phyloP scores from a whole-genome alignment of 2,329 filamentous ascomycete species.

The Exophiala viscosa region DNA sequence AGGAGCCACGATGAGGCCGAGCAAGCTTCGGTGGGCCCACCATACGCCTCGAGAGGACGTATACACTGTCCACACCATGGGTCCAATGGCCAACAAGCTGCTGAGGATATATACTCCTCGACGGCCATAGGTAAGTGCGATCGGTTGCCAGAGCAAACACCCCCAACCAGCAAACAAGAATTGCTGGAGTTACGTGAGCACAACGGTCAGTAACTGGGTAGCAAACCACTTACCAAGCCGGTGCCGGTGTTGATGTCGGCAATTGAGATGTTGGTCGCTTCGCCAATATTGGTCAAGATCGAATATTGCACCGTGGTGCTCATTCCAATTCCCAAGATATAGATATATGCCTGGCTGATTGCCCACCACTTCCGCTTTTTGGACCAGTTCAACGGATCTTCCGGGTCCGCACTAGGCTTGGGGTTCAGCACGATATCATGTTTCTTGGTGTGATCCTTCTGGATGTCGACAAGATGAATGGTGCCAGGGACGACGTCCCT shows the following conservation, averaged over 20 bases:
- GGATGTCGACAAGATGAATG: conserved; percentile 22
- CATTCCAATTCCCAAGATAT: conserved; percentile 33
- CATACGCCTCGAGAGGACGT: conserved; percentile 45
- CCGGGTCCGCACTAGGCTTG: conserved; percentile 35
- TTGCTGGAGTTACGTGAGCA: not conserved
- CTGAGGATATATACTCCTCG: conserved; percentile 28
- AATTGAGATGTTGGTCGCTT: conserved; percentile 42
- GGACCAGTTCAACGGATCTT: conserved; percentile 40
- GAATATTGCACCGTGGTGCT: conserved; percentile 33
- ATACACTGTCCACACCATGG: conserved; percentile 45
- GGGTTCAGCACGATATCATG: conserved; percentile 33
- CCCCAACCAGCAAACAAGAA: conserved; percentile 33
- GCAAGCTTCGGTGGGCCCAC: conserved; percentile 46
- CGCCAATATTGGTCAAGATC: conserved; percentile 36
- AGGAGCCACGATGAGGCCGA: conserved; percentile 47
- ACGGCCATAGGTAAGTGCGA: conserved; percentile 43
- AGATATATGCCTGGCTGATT: conserved; percentile 35
- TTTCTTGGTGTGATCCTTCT: not conserved
- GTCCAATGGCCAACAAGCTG: conserved; percentile 32
- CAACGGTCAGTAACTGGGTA: not conserved
- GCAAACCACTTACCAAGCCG: conserved; percentile 9
- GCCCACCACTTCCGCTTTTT: conserved; percentile 33
- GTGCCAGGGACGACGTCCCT: conserved; percentile 11
- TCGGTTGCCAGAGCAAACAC: conserved; percentile 46
- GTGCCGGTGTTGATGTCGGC: conserved; percentile 36